Conservation (phyloP, 768 basidiomycete species). For the Coprinopsis strossmayeri region DNA sequence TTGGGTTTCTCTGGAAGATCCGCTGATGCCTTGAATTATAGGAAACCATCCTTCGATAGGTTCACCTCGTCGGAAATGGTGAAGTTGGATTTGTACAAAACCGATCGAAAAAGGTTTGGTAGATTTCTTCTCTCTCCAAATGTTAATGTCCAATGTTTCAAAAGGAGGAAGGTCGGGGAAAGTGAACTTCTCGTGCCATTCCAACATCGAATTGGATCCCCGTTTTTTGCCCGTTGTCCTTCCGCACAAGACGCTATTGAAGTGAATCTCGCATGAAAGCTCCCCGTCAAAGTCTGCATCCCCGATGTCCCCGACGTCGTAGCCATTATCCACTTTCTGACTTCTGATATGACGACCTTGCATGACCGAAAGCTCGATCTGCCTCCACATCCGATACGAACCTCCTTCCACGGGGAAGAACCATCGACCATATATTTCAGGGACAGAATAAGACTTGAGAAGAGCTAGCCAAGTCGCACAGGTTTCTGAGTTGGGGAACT, state of each 20-base stretch:
- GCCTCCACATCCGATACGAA: constrained; percentile 84
- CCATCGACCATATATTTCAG: constrained; percentile 69
- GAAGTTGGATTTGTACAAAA: constrained; percentile 53
- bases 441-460: constrained; percentile 72
- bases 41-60: constrained; percentile 83
- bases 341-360: constrained; percentile 71
- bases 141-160: constrained; percentile 56
- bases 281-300: constrained; percentile 58
- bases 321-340: constrained; percentile 27
- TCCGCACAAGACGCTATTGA: constrained; percentile 62
- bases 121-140: constrained; percentile 66
- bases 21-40: constrained; percentile 46
- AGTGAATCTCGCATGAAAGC: constrained; percentile 72
- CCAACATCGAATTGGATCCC: constrained; percentile 48
- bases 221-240: constrained; percentile 65
- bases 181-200: constrained; percentile 79
- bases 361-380: constrained; percentile 65
- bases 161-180: constrained; percentile 78
- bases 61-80: constrained; percentile 70
- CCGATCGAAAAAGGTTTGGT: constrained; percentile 54
- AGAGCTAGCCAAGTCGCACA: constrained; percentile 76
- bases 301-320: constrained; percentile 28
- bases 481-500: constrained; percentile 57
- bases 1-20: constrained; percentile 43
- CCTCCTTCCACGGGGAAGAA: constrained; percentile 56